Evolutionary conservation across 2,329 filamentous ascomycete species (phyloP).

Genomic region (Cadophora malorum): DNA sequence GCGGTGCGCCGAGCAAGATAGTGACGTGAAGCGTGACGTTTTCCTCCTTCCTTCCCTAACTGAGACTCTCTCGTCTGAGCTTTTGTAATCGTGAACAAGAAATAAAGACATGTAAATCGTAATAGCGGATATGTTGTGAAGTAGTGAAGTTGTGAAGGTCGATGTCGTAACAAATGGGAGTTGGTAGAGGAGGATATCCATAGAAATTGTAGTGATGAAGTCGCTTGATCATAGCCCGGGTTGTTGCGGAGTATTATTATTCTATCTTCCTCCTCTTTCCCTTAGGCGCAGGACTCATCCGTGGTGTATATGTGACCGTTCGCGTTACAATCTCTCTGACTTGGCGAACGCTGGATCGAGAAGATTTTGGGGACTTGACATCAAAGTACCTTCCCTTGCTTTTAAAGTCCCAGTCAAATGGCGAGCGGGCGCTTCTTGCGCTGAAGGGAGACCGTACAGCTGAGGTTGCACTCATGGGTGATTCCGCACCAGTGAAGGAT

Average conservation of each 20-base stretch:
- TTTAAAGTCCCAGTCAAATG: constrained; percentile 80
- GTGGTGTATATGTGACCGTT: constrained; percentile 87
- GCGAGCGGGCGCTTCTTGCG: constrained; percentile 66
- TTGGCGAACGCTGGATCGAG: constrained; percentile 68
- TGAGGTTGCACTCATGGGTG: constrained; percentile 67
- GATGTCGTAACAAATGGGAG: constrained; percentile 9
- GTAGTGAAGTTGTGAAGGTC: constrained; percentile 12
- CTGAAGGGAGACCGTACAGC: constrained; percentile 73
- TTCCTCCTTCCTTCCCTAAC: constrained; percentile 32
- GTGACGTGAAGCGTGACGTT: constrained; percentile 32
- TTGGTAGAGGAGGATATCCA: constrained; percentile 13
- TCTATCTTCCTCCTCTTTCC: constrained; percentile 86
- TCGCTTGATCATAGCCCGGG: background rate
- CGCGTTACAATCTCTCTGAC: constrained; percentile 93
- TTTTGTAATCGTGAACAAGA: constrained; percentile 36
- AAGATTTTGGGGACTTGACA: constrained; percentile 58
- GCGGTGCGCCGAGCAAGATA: constrained; percentile 42
- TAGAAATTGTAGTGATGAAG: constrained; percentile 15
- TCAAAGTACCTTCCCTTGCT: constrained; percentile 71
- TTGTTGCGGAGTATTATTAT: constrained; percentile 40
- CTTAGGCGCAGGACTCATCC: constrained; percentile 87
- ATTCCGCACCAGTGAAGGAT: constrained; percentile 69
- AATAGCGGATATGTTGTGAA: constrained; percentile 13
- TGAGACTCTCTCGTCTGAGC: constrained; percentile 35
- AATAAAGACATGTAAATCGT: constrained; percentile 25